phyloP scores from a whole-genome alignment of 2,329 filamentous ascomycete genomes.

The Botrytis pseudocinerea region DNA sequence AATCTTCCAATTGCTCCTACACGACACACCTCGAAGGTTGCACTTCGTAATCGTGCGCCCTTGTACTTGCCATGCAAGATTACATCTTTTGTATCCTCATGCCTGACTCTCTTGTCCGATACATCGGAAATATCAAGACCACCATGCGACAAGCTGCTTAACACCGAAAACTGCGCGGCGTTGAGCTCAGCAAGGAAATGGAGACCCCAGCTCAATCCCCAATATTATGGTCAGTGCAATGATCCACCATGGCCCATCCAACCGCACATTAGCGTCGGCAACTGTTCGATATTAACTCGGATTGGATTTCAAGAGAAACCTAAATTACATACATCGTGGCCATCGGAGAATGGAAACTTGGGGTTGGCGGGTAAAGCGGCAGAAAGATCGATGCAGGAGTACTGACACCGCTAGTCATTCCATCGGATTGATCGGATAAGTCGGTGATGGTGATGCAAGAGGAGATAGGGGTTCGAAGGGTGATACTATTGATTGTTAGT shows the following conservation, averaged over 20 bases:
- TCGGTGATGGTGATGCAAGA: not conserved
- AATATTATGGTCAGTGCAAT: not conserved
- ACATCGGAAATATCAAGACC: not conserved
- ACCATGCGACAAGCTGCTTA: not conserved
- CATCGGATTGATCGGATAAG: not conserved
- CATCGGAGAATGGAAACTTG: not conserved
- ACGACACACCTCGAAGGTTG: not conserved
- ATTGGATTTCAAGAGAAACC: not conserved
- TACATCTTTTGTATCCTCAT: not conserved
- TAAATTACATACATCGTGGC: not conserved
- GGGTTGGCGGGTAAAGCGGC: not conserved
- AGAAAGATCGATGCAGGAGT: not conserved
- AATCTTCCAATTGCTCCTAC: not conserved
- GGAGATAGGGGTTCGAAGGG: not conserved
- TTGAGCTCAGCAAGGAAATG: not conserved
- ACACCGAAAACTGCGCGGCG: not conserved
- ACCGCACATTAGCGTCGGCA: not conserved
- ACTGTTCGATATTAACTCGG: constrained; percentile 2
- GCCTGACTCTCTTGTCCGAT: not conserved
- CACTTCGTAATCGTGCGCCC: not conserved
- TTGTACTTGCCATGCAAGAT: too few relatives aligned
- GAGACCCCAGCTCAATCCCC: not conserved
- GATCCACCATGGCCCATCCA: not conserved
- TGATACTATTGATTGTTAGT: not conserved
- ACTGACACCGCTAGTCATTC: not conserved